Percentiles rank a stretch among this genome's conserved stretches.
These are phyloP conservation scores for Tricholoma terreum DNA, from an alignment of 768 basidiomycete genomes.

Conservation along the genomic window DNA sequence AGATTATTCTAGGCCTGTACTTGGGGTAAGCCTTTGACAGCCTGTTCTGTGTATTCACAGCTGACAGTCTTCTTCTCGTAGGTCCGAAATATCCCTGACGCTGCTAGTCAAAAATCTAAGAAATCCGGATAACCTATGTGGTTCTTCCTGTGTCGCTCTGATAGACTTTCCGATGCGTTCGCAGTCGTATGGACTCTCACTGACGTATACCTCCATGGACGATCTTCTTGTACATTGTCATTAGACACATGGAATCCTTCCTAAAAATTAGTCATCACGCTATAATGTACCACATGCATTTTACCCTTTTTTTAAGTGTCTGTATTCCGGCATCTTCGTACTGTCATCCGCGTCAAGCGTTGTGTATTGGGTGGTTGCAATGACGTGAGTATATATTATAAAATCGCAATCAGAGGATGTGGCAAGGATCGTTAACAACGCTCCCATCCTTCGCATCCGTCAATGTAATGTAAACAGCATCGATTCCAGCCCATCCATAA, in stretches of 20 bases:
- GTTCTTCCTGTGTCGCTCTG: neutral
- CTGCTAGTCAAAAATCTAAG: slow-evolving; percentile 29
- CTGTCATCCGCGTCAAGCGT: neutral
- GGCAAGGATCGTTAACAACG: slow-evolving; percentile 38
- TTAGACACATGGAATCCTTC: neutral
- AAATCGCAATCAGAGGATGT: slow-evolving; percentile 46
- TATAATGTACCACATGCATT: slow-evolving; percentile 1
- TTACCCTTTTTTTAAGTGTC: neutral
- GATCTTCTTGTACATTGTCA: neutral
- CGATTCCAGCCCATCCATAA: slow-evolving; percentile 38
- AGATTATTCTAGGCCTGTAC: slow-evolving; percentile 54
- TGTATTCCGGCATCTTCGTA: neutral
- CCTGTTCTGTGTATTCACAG: neutral
- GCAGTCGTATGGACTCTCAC: neutral
- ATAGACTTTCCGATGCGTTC: neutral
- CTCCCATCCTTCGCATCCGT: slow-evolving; percentile 36
- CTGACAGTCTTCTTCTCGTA: slow-evolving; percentile 18
- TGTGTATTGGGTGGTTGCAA: slow-evolving; percentile 46
- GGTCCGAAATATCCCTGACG: slow-evolving; percentile 57
- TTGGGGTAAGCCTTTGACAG: slow-evolving; percentile 41
- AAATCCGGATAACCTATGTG: slow-evolving; percentile 17
- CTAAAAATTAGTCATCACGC: neutral
- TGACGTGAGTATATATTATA: slow-evolving; percentile 49
- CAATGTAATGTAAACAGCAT: slow-evolving; percentile 43
- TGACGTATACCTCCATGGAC: neutral